Conservation (phyloP, 2,329 filamentous ascomycete species). For the Blastomyces silverae region DNA sequence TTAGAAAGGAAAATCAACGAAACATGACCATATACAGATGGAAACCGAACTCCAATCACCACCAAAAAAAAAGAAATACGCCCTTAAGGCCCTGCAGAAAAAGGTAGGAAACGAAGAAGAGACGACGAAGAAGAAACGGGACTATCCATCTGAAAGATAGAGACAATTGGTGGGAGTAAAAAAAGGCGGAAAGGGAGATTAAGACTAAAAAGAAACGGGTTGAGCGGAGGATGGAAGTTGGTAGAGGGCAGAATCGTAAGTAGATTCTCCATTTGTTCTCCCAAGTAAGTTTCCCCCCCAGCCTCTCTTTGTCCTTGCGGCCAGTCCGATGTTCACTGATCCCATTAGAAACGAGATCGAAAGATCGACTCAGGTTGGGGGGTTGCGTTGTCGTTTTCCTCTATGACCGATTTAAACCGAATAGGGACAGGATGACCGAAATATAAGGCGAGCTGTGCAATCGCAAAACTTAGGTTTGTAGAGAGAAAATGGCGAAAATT, state of each 20-base stretch:
- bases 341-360: neutral
- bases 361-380: neutral
- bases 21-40: neutral
- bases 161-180: no score
- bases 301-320: neutral
- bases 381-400: neutral
- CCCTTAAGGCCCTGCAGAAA: neutral
- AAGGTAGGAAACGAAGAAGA: neutral
- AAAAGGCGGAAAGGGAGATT: conserved; percentile 7
- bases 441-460: no score
- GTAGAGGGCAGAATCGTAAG: neutral
- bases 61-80: neutral
- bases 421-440: neutral
- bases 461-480: no score
- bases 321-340: neutral
- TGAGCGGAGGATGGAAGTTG: neutral
- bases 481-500: neutral
- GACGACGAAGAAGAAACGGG: conserved; percentile 8
- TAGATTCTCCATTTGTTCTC: neutral
- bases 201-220: neutral
- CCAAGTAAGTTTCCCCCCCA: neutral
- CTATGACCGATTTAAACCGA: neutral
- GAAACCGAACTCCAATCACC: neutral
- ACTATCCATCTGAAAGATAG: no score
- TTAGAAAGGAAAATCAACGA: neutral